phyloP scores from a whole-genome alignment of 306 rosid genomes.

The Acacia acuminata region DNA sequence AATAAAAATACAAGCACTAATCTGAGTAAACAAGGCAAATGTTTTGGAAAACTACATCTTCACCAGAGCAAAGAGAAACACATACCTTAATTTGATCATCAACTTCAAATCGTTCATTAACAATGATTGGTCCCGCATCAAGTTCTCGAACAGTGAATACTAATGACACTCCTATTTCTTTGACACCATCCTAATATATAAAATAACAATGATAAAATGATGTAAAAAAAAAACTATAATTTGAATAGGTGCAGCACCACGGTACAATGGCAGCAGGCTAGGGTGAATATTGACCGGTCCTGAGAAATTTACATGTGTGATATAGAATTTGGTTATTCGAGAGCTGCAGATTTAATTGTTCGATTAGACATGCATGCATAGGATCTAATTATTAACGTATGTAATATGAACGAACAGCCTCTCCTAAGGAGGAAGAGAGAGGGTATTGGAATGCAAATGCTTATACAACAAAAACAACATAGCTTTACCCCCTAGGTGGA shows the following conservation, averaged over 20 bases:
- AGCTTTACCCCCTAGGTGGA: no score
- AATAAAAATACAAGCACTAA: slow-evolving; percentile 7
- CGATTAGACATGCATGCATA: no score
- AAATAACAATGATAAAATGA: background rate
- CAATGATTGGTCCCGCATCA: slow-evolving; percentile 95
- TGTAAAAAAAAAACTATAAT: slow-evolving; percentile 6
- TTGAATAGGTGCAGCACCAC: slow-evolving; percentile 98
- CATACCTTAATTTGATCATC: slow-evolving; percentile 77
- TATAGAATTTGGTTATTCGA: no score
- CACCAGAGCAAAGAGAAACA: slow-evolving; percentile 18
- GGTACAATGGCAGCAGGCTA: slow-evolving; percentile 79
- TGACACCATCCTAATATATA: slow-evolving; percentile 73
- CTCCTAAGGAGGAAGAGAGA: no score
- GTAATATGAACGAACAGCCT: no score
- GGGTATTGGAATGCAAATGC: no score
- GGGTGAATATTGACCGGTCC: slow-evolving; percentile 96
- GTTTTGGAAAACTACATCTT: background rate
- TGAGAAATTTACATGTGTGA: slow-evolving; percentile 37
- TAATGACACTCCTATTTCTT: slow-evolving; percentile 82
- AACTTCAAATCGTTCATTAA: slow-evolving; percentile 55
- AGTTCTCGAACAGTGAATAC: slow-evolving; percentile 89
- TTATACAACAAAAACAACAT: no score
- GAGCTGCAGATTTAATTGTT: no score
- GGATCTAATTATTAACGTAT: no score
- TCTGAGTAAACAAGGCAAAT: background rate